Percentiles rank a stretch among this genome's conserved stretches.
phyloP scores from a whole-genome alignment of 371 early-diverging fungal species.

The Gilbertella persicaria region DNA sequence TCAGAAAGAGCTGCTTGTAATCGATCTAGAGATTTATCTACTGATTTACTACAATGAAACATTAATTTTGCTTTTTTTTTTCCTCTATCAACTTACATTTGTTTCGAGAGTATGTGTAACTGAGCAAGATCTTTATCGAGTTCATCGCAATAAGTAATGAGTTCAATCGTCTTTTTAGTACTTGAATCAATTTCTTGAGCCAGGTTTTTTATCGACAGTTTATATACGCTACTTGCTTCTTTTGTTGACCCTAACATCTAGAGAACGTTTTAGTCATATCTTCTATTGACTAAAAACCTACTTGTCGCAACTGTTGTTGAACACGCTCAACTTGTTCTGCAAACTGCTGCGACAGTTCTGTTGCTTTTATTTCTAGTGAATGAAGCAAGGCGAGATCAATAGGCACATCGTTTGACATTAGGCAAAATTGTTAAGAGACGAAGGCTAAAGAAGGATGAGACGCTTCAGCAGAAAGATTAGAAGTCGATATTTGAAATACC shows the following conservation, averaged over 20 bases:
- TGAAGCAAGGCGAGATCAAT: conserved; percentile 19
- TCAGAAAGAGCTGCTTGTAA: too few relatives aligned
- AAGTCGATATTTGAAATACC: too few relatives aligned
- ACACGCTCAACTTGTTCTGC: conserved; percentile 11
- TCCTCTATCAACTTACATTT: conserved; percentile 33
- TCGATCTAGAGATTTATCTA: too few relatives aligned
- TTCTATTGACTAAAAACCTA: not conserved
- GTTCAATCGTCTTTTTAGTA: conserved; percentile 15
- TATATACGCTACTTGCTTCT: conserved; percentile 17
- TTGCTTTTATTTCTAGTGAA: conserved; percentile 16
- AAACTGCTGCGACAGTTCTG: conserved; percentile 12
- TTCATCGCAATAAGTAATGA: conserved; percentile 35
- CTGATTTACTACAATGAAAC: too few relatives aligned
- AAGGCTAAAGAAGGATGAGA: too few relatives aligned
- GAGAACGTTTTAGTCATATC: not conserved
- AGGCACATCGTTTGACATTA: too few relatives aligned
- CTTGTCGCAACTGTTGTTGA: conserved; percentile 22
- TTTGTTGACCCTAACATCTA: conserved; percentile 28
- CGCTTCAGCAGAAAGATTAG: too few relatives aligned
- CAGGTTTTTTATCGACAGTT: conserved; percentile 7
- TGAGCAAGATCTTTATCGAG: conserved; percentile 31
- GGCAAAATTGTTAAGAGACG: too few relatives aligned
- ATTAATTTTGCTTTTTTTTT: too few relatives aligned
- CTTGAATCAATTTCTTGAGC: conserved; percentile 19
- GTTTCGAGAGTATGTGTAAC: conserved; percentile 17